Percentiles rank a stretch among this genome's conserved stretches.
phyloP scores from a whole-genome alignment of 2,329 filamentous ascomycete genomes.

The Domatiomyces globalis region DNA sequence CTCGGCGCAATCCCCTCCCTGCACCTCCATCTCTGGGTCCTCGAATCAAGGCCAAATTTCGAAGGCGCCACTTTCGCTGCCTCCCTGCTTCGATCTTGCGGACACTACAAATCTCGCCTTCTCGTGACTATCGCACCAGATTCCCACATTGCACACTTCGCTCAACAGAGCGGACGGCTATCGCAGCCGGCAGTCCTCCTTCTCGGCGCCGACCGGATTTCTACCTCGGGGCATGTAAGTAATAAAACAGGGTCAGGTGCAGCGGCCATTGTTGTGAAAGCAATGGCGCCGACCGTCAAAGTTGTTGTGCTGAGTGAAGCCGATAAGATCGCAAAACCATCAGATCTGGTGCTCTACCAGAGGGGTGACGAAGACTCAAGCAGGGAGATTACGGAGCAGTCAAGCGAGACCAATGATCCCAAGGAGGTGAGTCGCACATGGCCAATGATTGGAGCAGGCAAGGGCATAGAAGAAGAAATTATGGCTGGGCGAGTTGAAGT shows the following conservation, averaged over 20 bases:
- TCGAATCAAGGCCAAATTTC: constrained; percentile 54
- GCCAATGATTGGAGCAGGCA: neutral
- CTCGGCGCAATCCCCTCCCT: constrained; percentile 27
- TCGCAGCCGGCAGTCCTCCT: constrained; percentile 32
- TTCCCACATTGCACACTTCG: neutral
- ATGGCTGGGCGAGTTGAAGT: constrained; percentile 19
- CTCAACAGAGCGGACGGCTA: neutral
- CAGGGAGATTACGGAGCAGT: constrained; percentile 30
- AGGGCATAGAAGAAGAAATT: constrained; percentile 9
- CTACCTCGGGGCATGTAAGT: constrained; percentile 42
- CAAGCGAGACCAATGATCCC: constrained; percentile 38
- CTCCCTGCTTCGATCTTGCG: constrained; percentile 25
- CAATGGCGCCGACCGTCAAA: constrained; percentile 27
- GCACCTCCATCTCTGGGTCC: constrained; percentile 36
- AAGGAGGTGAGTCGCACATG: constrained; percentile 31
- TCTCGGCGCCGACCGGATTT: constrained; percentile 51
- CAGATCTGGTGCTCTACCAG: no score
- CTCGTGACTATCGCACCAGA: neutral
- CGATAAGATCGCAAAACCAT: constrained; percentile 36
- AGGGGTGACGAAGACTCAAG: no score
- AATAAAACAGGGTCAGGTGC: constrained; percentile 55
- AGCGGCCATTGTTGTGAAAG: constrained; percentile 40
- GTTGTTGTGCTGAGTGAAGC: constrained; percentile 45
- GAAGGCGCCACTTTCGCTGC: constrained; percentile 48
- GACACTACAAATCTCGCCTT: constrained; percentile 13